phyloP scores from a whole-genome alignment of 352 stramenopile species.

The Pythium aphanidermatum region DNA sequence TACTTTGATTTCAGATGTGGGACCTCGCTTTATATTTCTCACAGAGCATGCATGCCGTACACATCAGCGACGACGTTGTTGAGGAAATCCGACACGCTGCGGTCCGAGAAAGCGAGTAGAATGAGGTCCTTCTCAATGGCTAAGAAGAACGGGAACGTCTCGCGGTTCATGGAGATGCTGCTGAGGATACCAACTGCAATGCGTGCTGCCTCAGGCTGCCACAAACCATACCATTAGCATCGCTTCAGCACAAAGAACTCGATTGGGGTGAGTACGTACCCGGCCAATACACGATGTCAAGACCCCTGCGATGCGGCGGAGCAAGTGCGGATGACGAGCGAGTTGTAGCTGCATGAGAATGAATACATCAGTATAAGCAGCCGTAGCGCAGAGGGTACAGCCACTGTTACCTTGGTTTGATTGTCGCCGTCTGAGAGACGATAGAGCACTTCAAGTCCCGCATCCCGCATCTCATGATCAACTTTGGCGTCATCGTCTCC shows the following conservation, averaged over 20 bases:
- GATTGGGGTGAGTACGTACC: slow-evolving; percentile 33
- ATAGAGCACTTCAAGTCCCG: slow-evolving; percentile 66
- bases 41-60: slow-evolving; percentile 80
- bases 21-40: slow-evolving; percentile 8
- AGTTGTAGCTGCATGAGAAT: slow-evolving; percentile 37
- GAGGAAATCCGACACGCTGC: slow-evolving; percentile 72
- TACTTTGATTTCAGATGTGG: not conserved
- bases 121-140: slow-evolving; percentile 74
- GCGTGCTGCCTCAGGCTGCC: slow-evolving; percentile 61
- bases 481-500: slow-evolving; percentile 43
- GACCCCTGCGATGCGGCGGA: slow-evolving; percentile 41
- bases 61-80: slow-evolving; percentile 78
- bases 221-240: slow-evolving; percentile 3
- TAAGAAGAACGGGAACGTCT: slow-evolving; percentile 72
- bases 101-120: slow-evolving; percentile 63
- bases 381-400: too few species aligned
- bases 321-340: slow-evolving; percentile 58
- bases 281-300: slow-evolving; percentile 67
- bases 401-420: slow-evolving; percentile 31
- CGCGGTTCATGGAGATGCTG: slow-evolving; percentile 74
- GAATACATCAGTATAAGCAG: slow-evolving; percentile 1
- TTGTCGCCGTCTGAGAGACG: slow-evolving; percentile 62
- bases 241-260: not conserved
- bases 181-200: slow-evolving; percentile 63
- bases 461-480: slow-evolving; percentile 75